Base-by-base conservation (phyloP, 1,284 basidiomycete species). In the Coriolopsis trogii region DNA sequence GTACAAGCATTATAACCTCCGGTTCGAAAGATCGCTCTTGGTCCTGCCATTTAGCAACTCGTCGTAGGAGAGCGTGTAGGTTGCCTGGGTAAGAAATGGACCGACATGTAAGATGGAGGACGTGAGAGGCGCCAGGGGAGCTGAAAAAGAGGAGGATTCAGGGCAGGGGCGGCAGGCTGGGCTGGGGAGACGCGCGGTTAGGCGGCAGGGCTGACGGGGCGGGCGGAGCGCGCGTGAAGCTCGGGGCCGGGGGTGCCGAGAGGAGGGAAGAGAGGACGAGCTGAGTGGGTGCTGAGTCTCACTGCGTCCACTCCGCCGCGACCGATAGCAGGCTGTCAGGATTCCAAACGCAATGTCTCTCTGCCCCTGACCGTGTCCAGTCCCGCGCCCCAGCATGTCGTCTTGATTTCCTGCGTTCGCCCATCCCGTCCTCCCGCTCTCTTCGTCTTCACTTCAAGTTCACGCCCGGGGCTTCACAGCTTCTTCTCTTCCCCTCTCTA, bases 31-130 rank as follows among this genome's bases (percentile, higher is more conserved):
- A 60, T 64, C 55, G n/a, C 23, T 89, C 82, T 89, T 67, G 85
- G 82, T 85, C 82, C 76, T 79, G 81, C 85, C 87, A 89, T 89
- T 89, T 82, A 76, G 83, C 72, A 69, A 70, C 70, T 61, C 76
- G 75, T 75, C 74, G 73, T 76, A 28, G 61, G 56, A 53, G 58
- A 61, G 57, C 53, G 58, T 60, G 59, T 63, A 73, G 72, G 71
- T 78, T 78, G 74, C 83, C 81, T 86, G 85, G 84, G 82, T 86
- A 76, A 64, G 53, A 74, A 69, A 77, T 72, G 73, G 80, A 82
- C 80, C 81, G 67, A 68, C 67, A 79, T 73, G 81, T 82, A 82
- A 82, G 81, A 78, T 74, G 69, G 68, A 69, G 61, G 70, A 67
- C 12, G 6, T 36, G 38, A 18, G 12, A 29, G 53, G 53, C 62